phyloP scores from a whole-genome alignment of 164 flowering plant species.

The Brasenia schreberi region DNA sequence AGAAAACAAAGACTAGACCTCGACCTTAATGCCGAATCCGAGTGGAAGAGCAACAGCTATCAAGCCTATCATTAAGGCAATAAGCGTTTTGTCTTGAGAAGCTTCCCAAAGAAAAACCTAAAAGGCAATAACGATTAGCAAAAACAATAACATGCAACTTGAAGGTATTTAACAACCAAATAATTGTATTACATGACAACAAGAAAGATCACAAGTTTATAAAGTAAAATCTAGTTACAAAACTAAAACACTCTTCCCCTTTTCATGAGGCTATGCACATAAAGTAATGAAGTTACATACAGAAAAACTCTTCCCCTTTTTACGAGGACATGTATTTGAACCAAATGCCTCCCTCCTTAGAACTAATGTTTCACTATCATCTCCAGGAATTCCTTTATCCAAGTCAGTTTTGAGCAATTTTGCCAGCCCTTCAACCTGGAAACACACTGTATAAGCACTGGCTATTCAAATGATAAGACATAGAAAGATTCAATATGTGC shows the following conservation, averaged over 20 bases:
- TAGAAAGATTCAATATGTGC: neutral
- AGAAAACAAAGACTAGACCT: constrained; percentile 27
- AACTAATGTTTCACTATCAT: constrained; percentile 49
- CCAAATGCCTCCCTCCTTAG: constrained; percentile 57
- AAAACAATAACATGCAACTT: neutral
- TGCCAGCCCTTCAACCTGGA: constrained; percentile 60
- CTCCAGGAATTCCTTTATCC: constrained; percentile 71
- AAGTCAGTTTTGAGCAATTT: constrained; percentile 40
- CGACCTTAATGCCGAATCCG: constrained; percentile 82
- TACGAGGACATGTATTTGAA: constrained; percentile 79
- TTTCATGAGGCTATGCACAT: neutral
- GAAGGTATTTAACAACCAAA: too few species aligned
- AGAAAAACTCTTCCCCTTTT: constrained; percentile 77
- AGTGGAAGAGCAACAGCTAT: constrained; percentile 81
- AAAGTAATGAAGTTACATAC: constrained; percentile 21
- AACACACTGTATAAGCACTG: neutral
- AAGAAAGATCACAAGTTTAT: neutral
- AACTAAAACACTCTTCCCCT: neutral
- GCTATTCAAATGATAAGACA: neutral
- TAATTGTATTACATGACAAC: neutral
- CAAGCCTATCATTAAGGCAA: constrained; percentile 71
- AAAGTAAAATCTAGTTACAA: neutral
- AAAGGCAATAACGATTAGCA: neutral
- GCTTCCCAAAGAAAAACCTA: constrained; percentile 95
- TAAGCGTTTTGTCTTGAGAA: constrained; percentile 82